These are phyloP conservation scores for Chaetomium strumarium DNA, from an alignment of 2,329 filamentous ascomycete genomes.

Conservation along the genomic window DNA sequence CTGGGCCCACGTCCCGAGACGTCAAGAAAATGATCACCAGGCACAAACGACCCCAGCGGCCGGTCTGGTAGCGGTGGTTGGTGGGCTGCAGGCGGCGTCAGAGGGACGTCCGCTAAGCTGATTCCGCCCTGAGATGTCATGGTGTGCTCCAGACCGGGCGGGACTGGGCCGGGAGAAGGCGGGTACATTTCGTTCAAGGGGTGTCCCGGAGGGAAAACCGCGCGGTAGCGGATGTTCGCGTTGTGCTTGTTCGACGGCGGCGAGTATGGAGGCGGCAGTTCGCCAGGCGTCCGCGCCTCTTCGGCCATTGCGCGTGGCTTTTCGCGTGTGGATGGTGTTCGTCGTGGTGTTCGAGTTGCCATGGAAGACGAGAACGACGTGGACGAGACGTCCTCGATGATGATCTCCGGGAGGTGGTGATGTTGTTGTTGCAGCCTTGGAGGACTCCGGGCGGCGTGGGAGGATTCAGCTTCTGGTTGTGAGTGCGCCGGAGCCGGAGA, in stretches of 20 bases:
- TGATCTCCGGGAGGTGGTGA: constrained; percentile 17
- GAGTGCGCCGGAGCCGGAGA: neutral
- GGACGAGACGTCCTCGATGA: constrained; percentile 18
- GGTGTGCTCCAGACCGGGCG: constrained; percentile 54
- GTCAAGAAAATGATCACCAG: constrained; percentile 38
- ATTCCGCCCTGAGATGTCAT: constrained; percentile 60
- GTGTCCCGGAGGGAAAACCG: constrained; percentile 53
- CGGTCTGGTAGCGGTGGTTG: constrained; percentile 37
- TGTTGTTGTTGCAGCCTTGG: constrained; percentile 4
- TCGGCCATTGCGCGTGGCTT: constrained; percentile 37
- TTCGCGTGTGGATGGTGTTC: constrained; percentile 28
- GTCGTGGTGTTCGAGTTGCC: neutral
- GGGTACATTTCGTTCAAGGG: constrained; percentile 42
- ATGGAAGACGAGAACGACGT: constrained; percentile 8
- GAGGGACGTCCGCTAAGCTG: constrained; percentile 52
- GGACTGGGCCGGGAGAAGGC: constrained; percentile 55
- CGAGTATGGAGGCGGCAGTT: constrained; percentile 53
- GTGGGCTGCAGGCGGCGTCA: constrained; percentile 32
- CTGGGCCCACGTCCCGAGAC: constrained; percentile 34
- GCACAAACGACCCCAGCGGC: constrained; percentile 40
- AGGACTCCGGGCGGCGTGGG: neutral
- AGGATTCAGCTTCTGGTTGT: constrained; percentile 2
- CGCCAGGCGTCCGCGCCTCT: constrained; percentile 32
- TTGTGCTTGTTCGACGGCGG: constrained; percentile 36
- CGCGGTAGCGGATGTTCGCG: constrained; percentile 43